Evolutionary conservation across 2,329 filamentous ascomycete genomes (phyloP).

Genomic region (Penicillium sp.): DNA sequence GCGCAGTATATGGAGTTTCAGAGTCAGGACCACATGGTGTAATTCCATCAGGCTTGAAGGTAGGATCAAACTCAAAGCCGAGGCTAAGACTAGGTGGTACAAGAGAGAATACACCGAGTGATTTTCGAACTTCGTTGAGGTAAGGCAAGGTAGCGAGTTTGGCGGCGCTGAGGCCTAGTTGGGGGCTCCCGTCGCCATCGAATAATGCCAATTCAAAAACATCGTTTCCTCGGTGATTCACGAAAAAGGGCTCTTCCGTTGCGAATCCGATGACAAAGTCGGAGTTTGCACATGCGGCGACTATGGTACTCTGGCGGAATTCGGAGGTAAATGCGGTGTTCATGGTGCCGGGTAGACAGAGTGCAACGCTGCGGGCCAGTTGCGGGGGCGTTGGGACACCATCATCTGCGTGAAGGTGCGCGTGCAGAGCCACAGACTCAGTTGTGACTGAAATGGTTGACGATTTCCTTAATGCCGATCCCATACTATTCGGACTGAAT

Average conservation of each 20-base stretch:
- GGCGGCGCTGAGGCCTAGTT: constrained; percentile 7
- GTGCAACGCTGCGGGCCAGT: constrained; percentile 36
- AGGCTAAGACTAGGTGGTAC: constrained; percentile 11
- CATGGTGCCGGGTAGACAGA: constrained; percentile 35
- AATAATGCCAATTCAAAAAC: constrained; percentile 26
- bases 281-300: constrained; percentile 39
- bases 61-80: constrained; percentile 16
- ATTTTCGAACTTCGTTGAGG: constrained; percentile 13
- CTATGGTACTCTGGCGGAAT: constrained; percentile 36
- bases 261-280: constrained; percentile 43
- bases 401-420: constrained; percentile 23
- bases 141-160: constrained; percentile 16
- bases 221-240: constrained; percentile 29
- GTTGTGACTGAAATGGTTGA: constrained; percentile 44
- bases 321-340: constrained; percentile 34
- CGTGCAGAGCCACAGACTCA: constrained; percentile 39
- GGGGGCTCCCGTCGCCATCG: constrained; percentile 16
- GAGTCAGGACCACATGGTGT: background rate
- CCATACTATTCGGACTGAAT: constrained; percentile 27
- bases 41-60: constrained; percentile 10
- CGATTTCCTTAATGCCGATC: constrained; percentile 33
- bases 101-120: constrained; percentile 30
- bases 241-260: constrained; percentile 37
- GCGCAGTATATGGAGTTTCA: constrained; percentile 12
- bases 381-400: constrained; percentile 35